Evolutionary conservation across 2,329 filamentous ascomycete genomes (phyloP), one percentile per base, ranked within the genome.

Genomic region (Trichoderma semiorbis): DNA sequence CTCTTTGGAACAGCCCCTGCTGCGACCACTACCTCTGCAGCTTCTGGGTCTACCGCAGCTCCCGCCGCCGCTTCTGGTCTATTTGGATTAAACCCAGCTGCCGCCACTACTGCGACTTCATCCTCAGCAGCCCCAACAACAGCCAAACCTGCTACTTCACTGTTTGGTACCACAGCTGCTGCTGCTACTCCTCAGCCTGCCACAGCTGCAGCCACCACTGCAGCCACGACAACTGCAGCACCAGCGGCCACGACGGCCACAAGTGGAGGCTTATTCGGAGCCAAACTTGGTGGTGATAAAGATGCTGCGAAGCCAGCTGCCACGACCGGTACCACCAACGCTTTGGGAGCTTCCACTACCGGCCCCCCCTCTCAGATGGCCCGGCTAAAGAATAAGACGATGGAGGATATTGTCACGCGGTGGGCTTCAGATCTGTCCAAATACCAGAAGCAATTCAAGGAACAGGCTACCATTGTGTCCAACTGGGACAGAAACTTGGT

Each of bases 351-450:
- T 32, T 97, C 94, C 1, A 97, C 93, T 4, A 86, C 89, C 39
- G 95, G 95, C 0, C 94, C 95, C 1, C 85, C 91, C 3, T 95
- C 96, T 18, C 91, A 94, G 71, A 90, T 97, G 77, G 96, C 95
- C 5, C 92, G 96, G 32, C 86, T 99, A 47, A 97, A 97, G 85
- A 97, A 98, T 82, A 98, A 97, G 84, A 97, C 95, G 0, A 98
- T 99, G 93, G 96, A 99, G 78, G 96, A 99, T 80, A 98, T 99
- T 74, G 94, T 99, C 75, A 98, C 94, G 5, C 91, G 94, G 36
- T 99, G 96, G 96, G 96, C 96, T 2, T 94, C 94, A 0, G 96
- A 98, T 78, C 85, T 99, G 64, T 92, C 94, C 68, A 97, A 97
- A 79, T 98, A 99, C 79, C 95, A 98, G 79, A 97, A 97, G 80